phyloP scores from a whole-genome alignment of 768 basidiomycete genomes.

The Symmetrospora coprosmae region DNA sequence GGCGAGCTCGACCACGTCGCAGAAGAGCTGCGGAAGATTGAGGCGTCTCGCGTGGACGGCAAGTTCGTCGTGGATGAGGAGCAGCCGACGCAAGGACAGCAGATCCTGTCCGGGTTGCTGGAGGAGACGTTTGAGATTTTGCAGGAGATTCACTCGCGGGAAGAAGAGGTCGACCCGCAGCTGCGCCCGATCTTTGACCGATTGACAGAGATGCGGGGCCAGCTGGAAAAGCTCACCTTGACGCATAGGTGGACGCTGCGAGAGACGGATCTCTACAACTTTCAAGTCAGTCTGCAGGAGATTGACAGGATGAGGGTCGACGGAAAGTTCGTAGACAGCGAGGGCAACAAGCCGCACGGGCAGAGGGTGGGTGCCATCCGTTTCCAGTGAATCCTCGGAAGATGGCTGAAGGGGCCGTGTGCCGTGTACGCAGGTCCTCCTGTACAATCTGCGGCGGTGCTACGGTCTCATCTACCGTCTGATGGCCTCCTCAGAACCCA shows the following conservation, averaged over 20 bases:
- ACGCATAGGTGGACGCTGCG: conserved; percentile 94
- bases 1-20: conserved; percentile 74
- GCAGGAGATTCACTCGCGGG: conserved; percentile 86
- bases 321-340: conserved; percentile 88
- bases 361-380: conserved; percentile 65
- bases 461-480: conserved; percentile 89
- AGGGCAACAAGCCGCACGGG: conserved; percentile 77
- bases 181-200: conserved; percentile 54
- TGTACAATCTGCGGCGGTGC: conserved; percentile 84
- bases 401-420: too few species aligned
- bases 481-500: conserved; percentile 86
- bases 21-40: conserved; percentile 87
- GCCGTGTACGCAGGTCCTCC: conserved; percentile 50
- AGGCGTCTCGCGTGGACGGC: conserved; percentile 72
- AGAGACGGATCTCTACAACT: conserved; percentile 80
- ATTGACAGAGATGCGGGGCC: conserved; percentile 64
- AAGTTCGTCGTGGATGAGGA: conserved; percentile 59
- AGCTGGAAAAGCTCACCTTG: conserved; percentile 78
- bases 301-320: conserved; percentile 95
- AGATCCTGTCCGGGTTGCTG: conserved; percentile 75
- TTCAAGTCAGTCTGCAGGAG: conserved; percentile 79
- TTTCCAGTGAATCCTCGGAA: neutral
- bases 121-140: conserved; percentile 93
- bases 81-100: conserved; percentile 53
- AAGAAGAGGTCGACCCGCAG: conserved; percentile 40